Evolutionary conservation across 805 yeast genomes (phyloP).

Genomic region (Myxozyma neotropica): DNA sequence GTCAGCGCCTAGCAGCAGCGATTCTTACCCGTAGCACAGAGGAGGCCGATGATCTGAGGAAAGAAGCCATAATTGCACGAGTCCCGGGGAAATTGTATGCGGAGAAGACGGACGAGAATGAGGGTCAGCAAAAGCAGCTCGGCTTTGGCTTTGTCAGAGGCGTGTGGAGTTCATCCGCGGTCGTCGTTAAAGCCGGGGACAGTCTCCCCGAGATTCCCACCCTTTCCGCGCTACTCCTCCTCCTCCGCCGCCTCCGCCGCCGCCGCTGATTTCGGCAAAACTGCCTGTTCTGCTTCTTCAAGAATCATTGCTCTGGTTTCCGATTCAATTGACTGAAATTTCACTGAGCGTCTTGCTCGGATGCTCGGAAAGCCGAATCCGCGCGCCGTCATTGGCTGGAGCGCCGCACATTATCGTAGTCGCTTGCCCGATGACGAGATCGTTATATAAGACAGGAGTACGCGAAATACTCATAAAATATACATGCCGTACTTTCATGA

Average conservation of each 20-base stretch:
- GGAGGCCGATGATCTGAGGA: constrained; percentile 13
- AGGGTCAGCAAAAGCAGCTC: background rate
- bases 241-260: too few species aligned
- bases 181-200: too few species aligned
- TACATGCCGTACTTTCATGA: too few species aligned
- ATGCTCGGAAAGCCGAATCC: background rate
- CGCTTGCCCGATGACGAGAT: background rate
- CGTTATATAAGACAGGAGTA: background rate
- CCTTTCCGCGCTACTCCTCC: too few species aligned
- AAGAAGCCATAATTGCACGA: constrained; percentile 8
- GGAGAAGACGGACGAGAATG: background rate
- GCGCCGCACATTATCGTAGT: background rate
- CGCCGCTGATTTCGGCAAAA: too few species aligned
- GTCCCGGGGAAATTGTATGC: background rate
- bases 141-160: too few species aligned
- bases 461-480: too few species aligned
- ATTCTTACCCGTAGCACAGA: constrained; percentile 9
- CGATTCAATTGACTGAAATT: background rate
- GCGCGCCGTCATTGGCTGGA: background rate
- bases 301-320: too few species aligned
- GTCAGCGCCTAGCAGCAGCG: background rate
- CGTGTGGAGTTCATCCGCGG: too few species aligned
- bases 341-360: background rate
- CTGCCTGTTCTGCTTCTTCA: too few species aligned
- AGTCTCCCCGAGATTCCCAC: too few species aligned